phyloP scores from a whole-genome alignment of 352 stramenopile species.

The Hyaloperonospora brassicae region DNA sequence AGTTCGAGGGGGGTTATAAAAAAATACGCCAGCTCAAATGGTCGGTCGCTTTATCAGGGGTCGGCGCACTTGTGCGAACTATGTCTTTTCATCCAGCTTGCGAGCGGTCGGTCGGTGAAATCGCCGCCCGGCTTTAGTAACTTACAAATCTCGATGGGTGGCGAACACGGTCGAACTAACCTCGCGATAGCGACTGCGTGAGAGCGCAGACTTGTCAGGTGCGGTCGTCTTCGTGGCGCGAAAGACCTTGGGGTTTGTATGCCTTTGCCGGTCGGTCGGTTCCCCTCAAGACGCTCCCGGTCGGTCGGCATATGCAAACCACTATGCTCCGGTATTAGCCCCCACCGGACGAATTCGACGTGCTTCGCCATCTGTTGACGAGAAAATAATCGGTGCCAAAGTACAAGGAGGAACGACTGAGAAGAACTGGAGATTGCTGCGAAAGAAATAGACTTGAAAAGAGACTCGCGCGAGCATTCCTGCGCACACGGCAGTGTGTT shows the following conservation, averaged over 20 bases:
- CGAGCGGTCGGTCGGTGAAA: slow-evolving; percentile 25
- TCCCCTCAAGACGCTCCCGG: slow-evolving; percentile 10
- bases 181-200: slow-evolving; percentile 11
- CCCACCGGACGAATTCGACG: slow-evolving; percentile 15
- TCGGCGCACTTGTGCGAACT: slow-evolving; percentile 12
- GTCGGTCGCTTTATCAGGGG: slow-evolving; percentile 23
- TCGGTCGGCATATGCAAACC: slow-evolving; percentile 38
- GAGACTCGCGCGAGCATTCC: no score
- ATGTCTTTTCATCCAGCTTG: slow-evolving; percentile 12
- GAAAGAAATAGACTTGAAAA: not conserved
- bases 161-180: slow-evolving; percentile 4
- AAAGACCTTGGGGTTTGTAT: slow-evolving; percentile 22
- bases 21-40: slow-evolving; percentile 21
- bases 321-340: slow-evolving; percentile 24
- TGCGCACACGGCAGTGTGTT: no score
- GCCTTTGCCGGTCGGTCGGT: slow-evolving; percentile 2
- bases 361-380: slow-evolving; percentile 9
- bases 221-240: slow-evolving; percentile 14
- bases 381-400: not conserved
- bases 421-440: not conserved
- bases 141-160: not conserved
- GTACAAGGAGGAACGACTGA: not conserved
- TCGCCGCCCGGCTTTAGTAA: slow-evolving; percentile 12
- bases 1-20: slow-evolving; percentile 24
- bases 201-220: slow-evolving; percentile 2